phyloP scores from a whole-genome alignment of 352 stramenopile genomes.

The Globisporangium acanthophoron region DNA sequence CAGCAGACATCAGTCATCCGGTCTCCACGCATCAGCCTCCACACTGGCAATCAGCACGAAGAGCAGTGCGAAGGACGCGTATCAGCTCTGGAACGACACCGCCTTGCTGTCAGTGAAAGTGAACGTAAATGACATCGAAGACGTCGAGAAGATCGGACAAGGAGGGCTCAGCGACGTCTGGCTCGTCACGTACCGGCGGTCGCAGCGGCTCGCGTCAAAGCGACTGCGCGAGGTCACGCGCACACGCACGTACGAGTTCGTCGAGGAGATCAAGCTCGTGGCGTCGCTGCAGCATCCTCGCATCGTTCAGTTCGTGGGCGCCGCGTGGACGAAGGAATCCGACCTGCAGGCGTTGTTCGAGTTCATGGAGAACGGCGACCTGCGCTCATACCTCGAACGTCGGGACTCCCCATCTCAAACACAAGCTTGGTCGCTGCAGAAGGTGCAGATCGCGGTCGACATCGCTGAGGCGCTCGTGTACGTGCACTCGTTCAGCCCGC shows the following conservation, averaged over 20 bases:
- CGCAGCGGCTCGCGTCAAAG: conserved; percentile 32
- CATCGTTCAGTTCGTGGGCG: conserved; percentile 15
- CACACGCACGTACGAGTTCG: conserved; percentile 13
- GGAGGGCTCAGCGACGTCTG: conserved; percentile 31
- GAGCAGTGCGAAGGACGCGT: background rate
- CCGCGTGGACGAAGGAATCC: conserved; percentile 9
- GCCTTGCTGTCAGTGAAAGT: conserved; percentile 33
- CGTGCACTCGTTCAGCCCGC: conserved; percentile 37
- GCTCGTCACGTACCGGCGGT: conserved; percentile 30
- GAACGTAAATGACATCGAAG: conserved; percentile 34
- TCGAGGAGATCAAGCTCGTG: conserved; percentile 14
- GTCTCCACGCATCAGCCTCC: too few species aligned
- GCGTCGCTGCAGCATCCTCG: conserved; percentile 12
- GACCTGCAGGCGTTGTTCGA: conserved; percentile 15
- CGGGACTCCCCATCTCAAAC: conserved; percentile 1
- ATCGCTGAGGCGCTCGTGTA: conserved; percentile 40
- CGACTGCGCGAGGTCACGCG: conserved; percentile 15
- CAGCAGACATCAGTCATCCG: background rate
- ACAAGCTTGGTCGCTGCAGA: conserved; percentile 10
- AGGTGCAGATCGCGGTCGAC: conserved; percentile 28
- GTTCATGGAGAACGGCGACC: conserved; percentile 11
- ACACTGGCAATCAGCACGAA: background rate
- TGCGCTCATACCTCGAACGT: conserved; percentile 12
- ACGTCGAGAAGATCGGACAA: conserved; percentile 24
- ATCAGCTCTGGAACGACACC: conserved; percentile 31